Base-by-base conservation (phyloP, 306 rosid species). In the Calophaca sinica region DNA sequence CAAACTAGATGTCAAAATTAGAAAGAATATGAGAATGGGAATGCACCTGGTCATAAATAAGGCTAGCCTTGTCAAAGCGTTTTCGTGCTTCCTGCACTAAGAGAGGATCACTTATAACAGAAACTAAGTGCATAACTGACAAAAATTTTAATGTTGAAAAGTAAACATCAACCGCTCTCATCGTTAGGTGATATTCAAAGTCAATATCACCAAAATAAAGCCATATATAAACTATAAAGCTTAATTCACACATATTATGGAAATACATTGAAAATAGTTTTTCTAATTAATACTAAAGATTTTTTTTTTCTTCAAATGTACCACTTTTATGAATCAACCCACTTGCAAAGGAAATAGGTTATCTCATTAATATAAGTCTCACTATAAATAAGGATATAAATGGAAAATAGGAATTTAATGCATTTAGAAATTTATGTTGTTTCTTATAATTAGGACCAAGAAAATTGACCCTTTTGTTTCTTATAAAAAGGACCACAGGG, bases 71-170 rank as follows among this genome's bases (percentile, higher is more conserved):
- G 86, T 96, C 99, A 81, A 96, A 96, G 68, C 86, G 98, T 68
- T 92, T 96, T 49, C 99, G 90, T n/a, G 98, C 96, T 84, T 96
- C 99, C 99, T 96, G 96, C 89, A 89, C 83, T 68, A 83, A 79
- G 76, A 69, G 72, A 80, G 68, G 72, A 81, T 58, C 84, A 79
- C 80, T 85, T 72, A 82, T 68, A 75, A 78, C 65, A 78, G 66
- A 62, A 77, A 75, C 50, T 51, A 83, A 72, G 51, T 6, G 68
- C 79, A 74, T 71, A 45, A 39, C 20, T 64, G 26, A 64, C 53
- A 42, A 50, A 68, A 63, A 20, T 26, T 38, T 48, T 5, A 57
- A 49, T 2, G 35, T 39, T 68, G 39, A 55, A 79, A 74, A 65
- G 49, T 62, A 69, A 50, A 75, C 48, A 65, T 33, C 64, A 74